Base-by-base conservation (phyloP, 1,284 basidiomycete genomes). In the Ustilago sp. region DNA sequence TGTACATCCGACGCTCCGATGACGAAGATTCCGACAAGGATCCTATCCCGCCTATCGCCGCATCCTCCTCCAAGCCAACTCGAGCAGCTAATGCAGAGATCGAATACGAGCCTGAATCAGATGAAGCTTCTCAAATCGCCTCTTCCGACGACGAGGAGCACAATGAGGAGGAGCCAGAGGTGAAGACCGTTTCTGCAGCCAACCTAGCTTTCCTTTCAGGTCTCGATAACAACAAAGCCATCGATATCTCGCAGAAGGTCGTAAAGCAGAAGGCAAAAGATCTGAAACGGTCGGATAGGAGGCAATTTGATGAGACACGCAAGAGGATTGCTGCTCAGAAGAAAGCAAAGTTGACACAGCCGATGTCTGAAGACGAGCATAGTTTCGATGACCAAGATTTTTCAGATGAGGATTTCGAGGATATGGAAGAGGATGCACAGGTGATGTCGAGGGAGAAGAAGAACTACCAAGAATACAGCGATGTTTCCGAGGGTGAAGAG, bases 321-420 rank as follows among this genome's bases (percentile, higher is more conserved):
- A 77, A 57, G 48, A 50, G 62, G 13, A 38, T 64, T 17, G 56
- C 36, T 28, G 68, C 68, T 8, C 65, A 76, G 45, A 63, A 59
- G 47, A 68, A 66, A 92, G 34, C 92, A 91, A 48, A 91, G 91
- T 71, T 90, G 92, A 43, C 94, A 94, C 83, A 93, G 88, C 95
- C 39, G 86, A 43, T 43, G 4, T 59, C 35, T 8, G 63, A 68
- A 12, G 68, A 63, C 4, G 74, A 74, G n/a, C 47, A 68, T 6
- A 54, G 91, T 91, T 48, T 58, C 15, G 39, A 90, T 91, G 74
- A 90, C 92, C 95, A 45, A 86, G 54, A 66, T 1, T 19, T 45
- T 15, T 15, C 11, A 4, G 43, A 45, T 19, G 43, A 45, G 43
- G 43, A 45, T 45, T 34, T 23, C 13, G 38, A 68, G 31, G 70